Base-by-base conservation (phyloP, 2,329 filamentous ascomycete species). In the Fusarium robinianum region DNA sequence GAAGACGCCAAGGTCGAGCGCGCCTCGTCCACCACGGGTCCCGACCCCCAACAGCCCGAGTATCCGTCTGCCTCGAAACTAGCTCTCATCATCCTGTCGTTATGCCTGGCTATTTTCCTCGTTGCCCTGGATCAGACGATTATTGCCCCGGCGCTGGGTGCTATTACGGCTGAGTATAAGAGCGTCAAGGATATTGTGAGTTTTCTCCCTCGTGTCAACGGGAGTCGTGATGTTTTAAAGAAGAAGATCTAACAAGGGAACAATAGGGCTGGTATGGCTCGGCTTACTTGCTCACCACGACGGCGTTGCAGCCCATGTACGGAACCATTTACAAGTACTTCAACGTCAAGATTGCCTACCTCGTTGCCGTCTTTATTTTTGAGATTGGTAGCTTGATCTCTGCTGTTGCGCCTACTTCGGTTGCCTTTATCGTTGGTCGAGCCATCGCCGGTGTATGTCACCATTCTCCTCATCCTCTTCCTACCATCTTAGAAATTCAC, bases 81-180 rank as follows among this genome's bases (percentile, higher is more conserved):
- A 5, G 17, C 62, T 12, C 61, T 75, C 29, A 71, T 77, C 38
- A 68, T 77, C 45, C 32, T 52, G 5, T 72, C 72, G 4, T 68
- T 77, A 41, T 73, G 72, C 46, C 60, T 77, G 10, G 63, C 71
- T 42, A 65, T 77, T 44, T 77, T 78, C 58, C 68, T 77, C 25
- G 73, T 78, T 30, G 74, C 75, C 3, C 67, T 77, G 8, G 74
- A 78, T 49, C 73, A 76, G 63, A 77, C 75, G 32, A 77, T 77
- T 48, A 75, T 78, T 48, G 74, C 74, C 5, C 76, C 76, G 10
- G 76, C 76, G 2, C 68, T 79, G 12, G 74, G 75, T 14, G 73
- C 75, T 57, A 80, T 79, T 51, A 77, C 75, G 0, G 63, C 63
- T 1, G 63, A 75, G 33, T 77, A 72, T 37, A 45, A 57, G 29